Evolutionary conservation across 257 asterid genomes (phyloP).

Genomic region (Solanum pennellii): DNA sequence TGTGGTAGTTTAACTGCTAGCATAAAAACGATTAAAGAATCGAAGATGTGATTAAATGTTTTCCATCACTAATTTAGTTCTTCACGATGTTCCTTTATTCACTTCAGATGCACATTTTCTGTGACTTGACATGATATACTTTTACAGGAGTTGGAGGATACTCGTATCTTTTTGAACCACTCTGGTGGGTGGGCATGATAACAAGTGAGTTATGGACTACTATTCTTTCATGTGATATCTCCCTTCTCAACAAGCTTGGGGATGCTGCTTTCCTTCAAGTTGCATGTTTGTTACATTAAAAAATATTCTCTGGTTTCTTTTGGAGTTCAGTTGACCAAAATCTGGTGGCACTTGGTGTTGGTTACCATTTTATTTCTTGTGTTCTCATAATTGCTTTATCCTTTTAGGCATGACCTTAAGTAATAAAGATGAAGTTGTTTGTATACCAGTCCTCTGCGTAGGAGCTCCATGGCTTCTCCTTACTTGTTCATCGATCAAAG

Average conservation of each 20-base stretch:
- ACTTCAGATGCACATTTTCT: not conserved
- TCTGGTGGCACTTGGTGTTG: not conserved
- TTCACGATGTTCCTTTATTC: not conserved
- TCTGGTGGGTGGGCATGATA: slow-evolving; percentile 91
- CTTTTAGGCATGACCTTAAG: not conserved
- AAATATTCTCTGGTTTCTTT: not conserved
- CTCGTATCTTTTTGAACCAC: slow-evolving; percentile 68
- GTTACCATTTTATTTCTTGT: not conserved
- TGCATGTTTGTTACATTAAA: not conserved
- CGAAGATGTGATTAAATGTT: not conserved
- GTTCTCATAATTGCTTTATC: not conserved
- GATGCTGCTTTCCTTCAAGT: not conserved
- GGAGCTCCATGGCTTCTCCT: not conserved
- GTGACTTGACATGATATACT: not conserved
- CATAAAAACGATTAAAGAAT: not conserved
- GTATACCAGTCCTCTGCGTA: not conserved
- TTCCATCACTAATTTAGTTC: not conserved
- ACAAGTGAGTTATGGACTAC: slow-evolving; percentile 45
- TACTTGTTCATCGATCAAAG: not conserved
- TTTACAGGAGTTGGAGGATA: slow-evolving; percentile 82
- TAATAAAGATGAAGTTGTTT: not conserved
- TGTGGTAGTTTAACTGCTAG: not conserved
- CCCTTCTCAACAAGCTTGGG: not conserved
- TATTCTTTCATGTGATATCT: not conserved
- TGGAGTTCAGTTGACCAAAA: not conserved